phyloP scores from a whole-genome alignment of 2,329 filamentous ascomycete genomes.

The Coleophoma crateriformis region DNA sequence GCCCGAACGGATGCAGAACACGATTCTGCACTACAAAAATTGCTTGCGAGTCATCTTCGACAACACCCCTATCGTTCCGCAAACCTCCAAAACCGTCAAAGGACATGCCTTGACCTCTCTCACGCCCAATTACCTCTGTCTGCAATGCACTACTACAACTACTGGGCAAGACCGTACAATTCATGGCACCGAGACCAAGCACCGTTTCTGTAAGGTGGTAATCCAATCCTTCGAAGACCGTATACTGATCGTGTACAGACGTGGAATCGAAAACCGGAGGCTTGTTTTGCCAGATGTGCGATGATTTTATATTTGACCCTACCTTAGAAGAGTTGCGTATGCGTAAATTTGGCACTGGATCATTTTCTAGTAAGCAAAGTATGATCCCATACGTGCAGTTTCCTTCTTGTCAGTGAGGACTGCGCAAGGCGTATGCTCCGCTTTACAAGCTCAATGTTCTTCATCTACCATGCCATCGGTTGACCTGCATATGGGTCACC shows the following conservation, averaged over 20 bases:
- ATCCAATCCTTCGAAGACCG: background rate
- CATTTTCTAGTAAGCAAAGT: conserved; percentile 50
- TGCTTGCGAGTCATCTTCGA: conserved; percentile 68
- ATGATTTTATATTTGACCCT: conserved; percentile 79
- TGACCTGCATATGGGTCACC: too few species aligned
- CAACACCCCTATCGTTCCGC: conserved; percentile 55
- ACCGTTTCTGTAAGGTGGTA: conserved; percentile 63
- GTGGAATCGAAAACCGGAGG: conserved; percentile 72
- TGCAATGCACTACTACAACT: conserved; percentile 68
- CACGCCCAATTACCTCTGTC: conserved; percentile 65
- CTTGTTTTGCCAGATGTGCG: conserved; percentile 76
- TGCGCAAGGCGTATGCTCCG: too few species aligned
- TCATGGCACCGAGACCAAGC: conserved; percentile 64
- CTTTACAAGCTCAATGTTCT: too few species aligned
- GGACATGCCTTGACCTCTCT: conserved; percentile 53
- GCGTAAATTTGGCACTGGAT: conserved; percentile 62
- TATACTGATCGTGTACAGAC: conserved; percentile 38
- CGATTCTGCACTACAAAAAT: conserved; percentile 66
- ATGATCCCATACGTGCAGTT: background rate
- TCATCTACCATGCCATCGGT: too few species aligned
- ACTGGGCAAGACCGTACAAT: conserved; percentile 58
- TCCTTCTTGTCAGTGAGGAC: background rate
- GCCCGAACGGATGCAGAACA: conserved; percentile 59
- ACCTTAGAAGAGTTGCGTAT: conserved; percentile 71
- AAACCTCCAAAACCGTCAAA: conserved; percentile 56